Base-by-base conservation (phyloP, 1,139 yeast genomes). In the Pichia sp. region DNA sequence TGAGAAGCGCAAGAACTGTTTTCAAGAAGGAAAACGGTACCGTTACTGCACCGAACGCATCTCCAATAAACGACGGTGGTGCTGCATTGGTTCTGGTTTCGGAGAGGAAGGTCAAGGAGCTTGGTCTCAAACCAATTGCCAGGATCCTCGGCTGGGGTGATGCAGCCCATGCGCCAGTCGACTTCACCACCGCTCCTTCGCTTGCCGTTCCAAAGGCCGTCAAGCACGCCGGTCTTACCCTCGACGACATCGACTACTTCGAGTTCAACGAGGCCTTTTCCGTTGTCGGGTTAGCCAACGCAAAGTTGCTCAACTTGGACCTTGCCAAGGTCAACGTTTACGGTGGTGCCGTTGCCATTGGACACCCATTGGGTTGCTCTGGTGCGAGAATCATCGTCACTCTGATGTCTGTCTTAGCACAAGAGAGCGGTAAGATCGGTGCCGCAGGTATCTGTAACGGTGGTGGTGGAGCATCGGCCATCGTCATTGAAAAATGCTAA, bases 291-390 rank as follows among this genome's bases (percentile, higher is more conserved):
- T 71, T 90, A 62, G 97, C 97, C 60, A 92, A 90, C 75, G 76
- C 90, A 60, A 83, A 89, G 77, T 75, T 90, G 60, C 79, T 89
- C 62, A 76, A 77, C 62, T 70, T 93, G 57, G 80, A 84, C 57
- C 74, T 76, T 38, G 79, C 80, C 53, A 90, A 89, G 75, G 82
- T 92, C 61, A 93, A 93, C 69, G 95, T 85, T 55, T 92, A 92
- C 72, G 99, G 99, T 73, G 99, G 98, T 72, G 98, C 98, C 45
- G 98, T 93, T 60, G 98, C 97, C 50, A 72, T 93, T 64, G 98
- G 98, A 52, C 98, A 93, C 72, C 98, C 99, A 67, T 81, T 93
- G 67, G 99, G 98, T 58, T 89, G 97, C 76, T 87, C 96, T 23
- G 99, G 99, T 72, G 97, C 98, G 47, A 86, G 99, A 78, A 82